Conservation (phyloP, 495 filamentous ascomycete species). For the Aspergillus egyptiacus region DNA sequence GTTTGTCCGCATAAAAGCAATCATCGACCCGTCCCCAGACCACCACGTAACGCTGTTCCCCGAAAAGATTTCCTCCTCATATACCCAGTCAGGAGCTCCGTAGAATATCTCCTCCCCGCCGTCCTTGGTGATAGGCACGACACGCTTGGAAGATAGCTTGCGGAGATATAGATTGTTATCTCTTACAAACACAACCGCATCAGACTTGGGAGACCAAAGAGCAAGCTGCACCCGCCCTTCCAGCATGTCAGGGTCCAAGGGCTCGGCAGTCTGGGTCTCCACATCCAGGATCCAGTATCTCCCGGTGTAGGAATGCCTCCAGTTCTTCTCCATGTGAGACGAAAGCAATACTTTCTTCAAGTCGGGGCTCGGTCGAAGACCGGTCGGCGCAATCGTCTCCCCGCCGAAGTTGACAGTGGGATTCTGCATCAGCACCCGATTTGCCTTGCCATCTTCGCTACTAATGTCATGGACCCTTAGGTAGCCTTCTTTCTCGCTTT, state of each 20-base stretch:
- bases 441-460: conserved; percentile 29
- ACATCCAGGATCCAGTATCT: conserved; percentile 95
- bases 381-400: conserved; percentile 43
- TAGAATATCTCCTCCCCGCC: conserved; percentile 86
- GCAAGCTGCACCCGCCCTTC: conserved; percentile 75
- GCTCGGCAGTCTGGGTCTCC: conserved; percentile 66
- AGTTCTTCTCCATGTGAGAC: conserved; percentile 65
- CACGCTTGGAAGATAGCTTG: conserved; percentile 52
- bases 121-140: conserved; percentile 75
- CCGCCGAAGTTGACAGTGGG: conserved; percentile 52
- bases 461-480: conserved; percentile 85
- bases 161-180: conserved; percentile 87
- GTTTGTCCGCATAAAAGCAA: conserved; percentile 89
- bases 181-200: conserved; percentile 77
- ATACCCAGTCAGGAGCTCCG: conserved; percentile 98
- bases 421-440: conserved; percentile 69
- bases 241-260: conserved; percentile 64
- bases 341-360: conserved; percentile 76
- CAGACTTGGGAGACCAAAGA: conserved; percentile 80
- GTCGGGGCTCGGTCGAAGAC: conserved; percentile 73
- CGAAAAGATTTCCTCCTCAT: conserved; percentile 89
- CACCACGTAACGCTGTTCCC: conserved; percentile 88
- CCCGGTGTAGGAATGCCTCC: conserved; percentile 81
- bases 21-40: conserved; percentile 77
- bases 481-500: conserved; percentile 55